Conservation (phyloP, 495 filamentous ascomycete genomes). For the Penicillium egyptiacum region DNA sequence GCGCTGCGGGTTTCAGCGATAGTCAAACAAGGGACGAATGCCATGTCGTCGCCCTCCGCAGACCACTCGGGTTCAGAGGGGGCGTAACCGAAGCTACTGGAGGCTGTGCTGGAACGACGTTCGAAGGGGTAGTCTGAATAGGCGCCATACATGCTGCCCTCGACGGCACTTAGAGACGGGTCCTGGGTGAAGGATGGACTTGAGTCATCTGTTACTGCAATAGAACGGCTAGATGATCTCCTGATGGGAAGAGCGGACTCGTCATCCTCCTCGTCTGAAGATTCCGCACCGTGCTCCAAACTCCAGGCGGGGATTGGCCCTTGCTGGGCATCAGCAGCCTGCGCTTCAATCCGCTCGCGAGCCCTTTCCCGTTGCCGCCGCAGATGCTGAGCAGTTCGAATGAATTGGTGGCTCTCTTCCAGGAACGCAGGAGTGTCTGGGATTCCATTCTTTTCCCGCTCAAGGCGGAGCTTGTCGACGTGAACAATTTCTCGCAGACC, state of each 20-base stretch:
- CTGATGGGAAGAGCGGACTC: slow-evolving; percentile 37
- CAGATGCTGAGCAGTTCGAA: slow-evolving; percentile 55
- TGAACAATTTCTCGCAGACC: slow-evolving; percentile 75
- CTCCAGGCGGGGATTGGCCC: slow-evolving; percentile 64
- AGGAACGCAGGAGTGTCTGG: slow-evolving; percentile 49
- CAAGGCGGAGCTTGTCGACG: slow-evolving; percentile 75
- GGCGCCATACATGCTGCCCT: slow-evolving; percentile 73
- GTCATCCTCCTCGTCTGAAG: slow-evolving; percentile 55
- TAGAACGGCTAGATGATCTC: slow-evolving; percentile 39
- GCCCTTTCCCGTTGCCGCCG: slow-evolving; percentile 58
- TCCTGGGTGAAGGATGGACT: slow-evolving; percentile 50
- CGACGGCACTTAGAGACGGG: slow-evolving; percentile 56
- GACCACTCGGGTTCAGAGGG: slow-evolving; percentile 58
- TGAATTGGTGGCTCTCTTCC: slow-evolving; percentile 63
- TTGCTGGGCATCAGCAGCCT: slow-evolving; percentile 45
- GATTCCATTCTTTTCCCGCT: slow-evolving; percentile 66
- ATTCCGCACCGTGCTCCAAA: slow-evolving; percentile 73
- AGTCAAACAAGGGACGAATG: slow-evolving; percentile 88
- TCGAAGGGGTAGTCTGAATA: slow-evolving; percentile 59
- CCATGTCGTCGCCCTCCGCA: slow-evolving; percentile 70
- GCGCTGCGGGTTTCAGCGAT: slow-evolving; percentile 79
- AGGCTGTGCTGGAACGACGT: slow-evolving; percentile 47
- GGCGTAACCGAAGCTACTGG: slow-evolving; percentile 51
- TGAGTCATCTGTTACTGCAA: slow-evolving; percentile 32
- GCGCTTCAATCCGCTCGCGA: slow-evolving; percentile 52